Evolutionary conservation across 75 land plant genomes (phyloP), one percentile per base, ranked within the genome.

Genomic region (Isoetes taiwanensis): DNA sequence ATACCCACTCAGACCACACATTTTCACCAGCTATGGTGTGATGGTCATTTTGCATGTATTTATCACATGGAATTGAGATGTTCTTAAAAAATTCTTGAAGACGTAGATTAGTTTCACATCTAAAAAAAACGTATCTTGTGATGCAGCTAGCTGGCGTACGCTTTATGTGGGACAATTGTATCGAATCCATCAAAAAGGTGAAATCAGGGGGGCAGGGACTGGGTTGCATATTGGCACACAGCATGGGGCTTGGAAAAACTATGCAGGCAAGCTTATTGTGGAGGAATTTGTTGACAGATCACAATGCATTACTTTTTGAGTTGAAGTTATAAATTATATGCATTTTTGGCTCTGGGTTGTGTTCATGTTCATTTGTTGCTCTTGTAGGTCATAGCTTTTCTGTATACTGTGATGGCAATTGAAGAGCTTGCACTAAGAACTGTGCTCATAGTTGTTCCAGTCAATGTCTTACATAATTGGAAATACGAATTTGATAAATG

Each of bases 231-330:
- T 69, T 87, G 39, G 96, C 98, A 41, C 98, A 93, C 67, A 79
- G 86, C 3, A 93, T 93, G 98, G 98, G 98, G 1, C 90, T 93
- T 66, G 98, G 96, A 11, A 93, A 93, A 70, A 93, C 98, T 23
- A 72, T 93, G 71, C 98, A 93, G 96, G 98, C 75, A 73, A 42
- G 63, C 27, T 48, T 26, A 29, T 31, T 24, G 56, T 17, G 23
- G 50, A 43, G 4, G 4, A 6, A 43, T 5, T 56, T 56, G 8
- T 56, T 31, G 40, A 23, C 17, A 11, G 4, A 26, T 3, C 6
- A 4, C 26, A 9, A 1, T 57, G 14, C 54, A 17, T n/a, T n/a
- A n/a, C n/a, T n/a, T n/a, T n/a, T n/a, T n/a, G n/a, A n/a, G n/a
- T n/a, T n/a, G n/a, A n/a, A n/a, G n/a, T n/a, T n/a, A n/a, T n/a